A percentile compares a stretch with the other conserved stretches of the same genome.
phyloP scores from a whole-genome alignment of 1,284 basidiomycete genomes.

The Puccinia horiana region DNA sequence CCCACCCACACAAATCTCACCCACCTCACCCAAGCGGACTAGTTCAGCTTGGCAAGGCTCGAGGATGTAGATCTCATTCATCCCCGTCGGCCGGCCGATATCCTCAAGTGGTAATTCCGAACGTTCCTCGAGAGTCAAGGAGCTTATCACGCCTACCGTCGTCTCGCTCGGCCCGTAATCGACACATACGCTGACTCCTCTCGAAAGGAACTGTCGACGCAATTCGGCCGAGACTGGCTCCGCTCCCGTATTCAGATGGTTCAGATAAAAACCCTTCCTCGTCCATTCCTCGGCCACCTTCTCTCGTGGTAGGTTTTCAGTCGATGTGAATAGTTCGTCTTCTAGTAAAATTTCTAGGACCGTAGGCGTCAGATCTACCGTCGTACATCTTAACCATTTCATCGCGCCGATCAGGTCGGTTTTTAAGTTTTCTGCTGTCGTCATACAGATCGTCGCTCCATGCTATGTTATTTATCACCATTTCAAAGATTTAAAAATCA shows the following conservation, averaged over 20 bases:
- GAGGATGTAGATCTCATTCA: conserved; percentile 52
- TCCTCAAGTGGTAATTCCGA: conserved; percentile 49
- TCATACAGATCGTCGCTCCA: conserved; percentile 54
- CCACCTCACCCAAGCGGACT: conserved; percentile 53
- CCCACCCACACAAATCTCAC: conserved; percentile 54
- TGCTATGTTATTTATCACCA: conserved; percentile 47
- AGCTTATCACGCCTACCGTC: conserved; percentile 53
- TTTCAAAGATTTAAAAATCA: background rate
- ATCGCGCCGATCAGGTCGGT: conserved; percentile 52
- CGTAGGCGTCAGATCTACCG: conserved; percentile 54
- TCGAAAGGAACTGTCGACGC: conserved; percentile 51
- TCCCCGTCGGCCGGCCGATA: conserved; percentile 53
- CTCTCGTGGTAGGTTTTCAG: conserved; percentile 38
- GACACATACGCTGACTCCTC: conserved; percentile 53
- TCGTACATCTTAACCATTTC: conserved; percentile 51
- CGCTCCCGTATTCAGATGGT: conserved; percentile 52
- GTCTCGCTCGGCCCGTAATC: conserved; percentile 55
- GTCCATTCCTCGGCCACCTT: conserved; percentile 50
- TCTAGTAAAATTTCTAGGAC: conserved; percentile 52
- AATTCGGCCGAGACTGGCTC: conserved; percentile 53
- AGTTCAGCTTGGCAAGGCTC: conserved; percentile 11
- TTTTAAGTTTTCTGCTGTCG: conserved; percentile 51
- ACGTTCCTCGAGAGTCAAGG: conserved; percentile 48
- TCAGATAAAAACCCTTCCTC: conserved; percentile 5
- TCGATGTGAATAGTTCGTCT: conserved; percentile 51